A percentile compares a stretch with the other conserved stretches of the same genome.
phyloP scores from a whole-genome alignment of 148 eudicot genomes.

The Chenopodium album region DNA sequence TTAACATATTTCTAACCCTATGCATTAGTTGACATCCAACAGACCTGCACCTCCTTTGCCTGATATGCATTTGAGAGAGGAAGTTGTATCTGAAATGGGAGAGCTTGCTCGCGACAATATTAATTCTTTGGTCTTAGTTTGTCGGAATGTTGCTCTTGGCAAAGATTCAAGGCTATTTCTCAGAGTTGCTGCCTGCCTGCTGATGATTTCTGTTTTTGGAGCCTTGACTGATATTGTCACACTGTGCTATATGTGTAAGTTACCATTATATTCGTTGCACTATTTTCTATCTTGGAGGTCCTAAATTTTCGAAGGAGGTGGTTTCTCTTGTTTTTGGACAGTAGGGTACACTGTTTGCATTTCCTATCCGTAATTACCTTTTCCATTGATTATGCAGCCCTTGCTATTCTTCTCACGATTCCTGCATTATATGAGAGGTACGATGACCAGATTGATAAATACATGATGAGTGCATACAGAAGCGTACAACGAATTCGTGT shows the following conservation, averaged over 20 bases:
- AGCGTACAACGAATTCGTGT: constrained; percentile 33
- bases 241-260: constrained; percentile 67
- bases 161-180: constrained; percentile 62
- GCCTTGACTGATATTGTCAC: constrained; percentile 67
- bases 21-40: constrained; percentile 34
- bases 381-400: constrained; percentile 42
- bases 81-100: constrained; percentile 45
- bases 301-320: too few relatives aligned
- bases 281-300: not conserved
- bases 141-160: constrained; percentile 67
- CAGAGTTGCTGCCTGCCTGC: constrained; percentile 48
- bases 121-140: constrained; percentile 45
- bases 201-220: constrained; percentile 53
- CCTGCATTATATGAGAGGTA: constrained; percentile 80
- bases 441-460: constrained; percentile 49
- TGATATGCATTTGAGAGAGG: constrained; percentile 64
- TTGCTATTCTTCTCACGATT: constrained; percentile 56
- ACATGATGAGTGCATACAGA: constrained; percentile 24
- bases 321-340: not conserved
- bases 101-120: constrained; percentile 38
- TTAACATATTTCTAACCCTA: constrained; percentile 13
- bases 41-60: constrained; percentile 94
- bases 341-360: not conserved
- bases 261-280: not conserved
- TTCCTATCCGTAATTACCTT: not conserved